A percentile compares a stretch with the other conserved stretches of the same genome.
phyloP scores from a whole-genome alignment of 352 stramenopile species.

The Phytophthora pisi region DNA sequence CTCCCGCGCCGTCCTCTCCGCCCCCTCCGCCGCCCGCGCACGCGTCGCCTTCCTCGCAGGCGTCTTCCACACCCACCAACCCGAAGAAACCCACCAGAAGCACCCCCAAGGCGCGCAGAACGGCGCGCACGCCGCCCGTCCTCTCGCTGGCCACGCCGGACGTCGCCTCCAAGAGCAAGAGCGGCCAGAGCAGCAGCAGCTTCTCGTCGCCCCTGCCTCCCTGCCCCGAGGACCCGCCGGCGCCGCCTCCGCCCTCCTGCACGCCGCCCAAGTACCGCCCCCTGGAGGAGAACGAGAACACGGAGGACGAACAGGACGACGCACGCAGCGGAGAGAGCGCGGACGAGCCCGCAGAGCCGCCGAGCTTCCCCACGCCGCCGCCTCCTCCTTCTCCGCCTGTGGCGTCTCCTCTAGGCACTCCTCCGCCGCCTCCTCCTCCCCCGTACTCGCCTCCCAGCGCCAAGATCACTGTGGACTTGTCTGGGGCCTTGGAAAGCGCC shows the following conservation, averaged over 20 bases:
- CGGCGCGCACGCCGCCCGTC: constrained; percentile 5
- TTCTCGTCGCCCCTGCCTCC: constrained; percentile 80
- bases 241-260: constrained; percentile 59
- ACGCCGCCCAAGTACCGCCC: constrained; percentile 77
- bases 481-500: constrained; percentile 24
- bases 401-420: constrained; percentile 29
- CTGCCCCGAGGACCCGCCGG: constrained; percentile 71
- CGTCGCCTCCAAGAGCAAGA: constrained; percentile 8
- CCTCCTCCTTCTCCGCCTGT: constrained; percentile 48
- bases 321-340: constrained; percentile 47
- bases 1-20: constrained; percentile 36
- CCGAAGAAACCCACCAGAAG: constrained; percentile 18
- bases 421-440: constrained; percentile 47
- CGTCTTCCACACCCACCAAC: not conserved
- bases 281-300: constrained; percentile 48
- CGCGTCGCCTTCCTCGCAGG: constrained; percentile 23
- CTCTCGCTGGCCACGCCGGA: constrained; percentile 11
- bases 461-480: constrained; percentile 46
- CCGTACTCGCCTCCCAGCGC: constrained; percentile 57
- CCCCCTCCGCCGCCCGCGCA: constrained; percentile 31
- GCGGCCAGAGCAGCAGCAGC: constrained; percentile 50
- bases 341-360: constrained; percentile 35
- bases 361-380: constrained; percentile 50
- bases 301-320: constrained; percentile 49
- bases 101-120: constrained; percentile 3